Evolutionary conservation across 352 stramenopile species (phyloP).

Genomic region (Phytophthora gonapodyides): DNA sequence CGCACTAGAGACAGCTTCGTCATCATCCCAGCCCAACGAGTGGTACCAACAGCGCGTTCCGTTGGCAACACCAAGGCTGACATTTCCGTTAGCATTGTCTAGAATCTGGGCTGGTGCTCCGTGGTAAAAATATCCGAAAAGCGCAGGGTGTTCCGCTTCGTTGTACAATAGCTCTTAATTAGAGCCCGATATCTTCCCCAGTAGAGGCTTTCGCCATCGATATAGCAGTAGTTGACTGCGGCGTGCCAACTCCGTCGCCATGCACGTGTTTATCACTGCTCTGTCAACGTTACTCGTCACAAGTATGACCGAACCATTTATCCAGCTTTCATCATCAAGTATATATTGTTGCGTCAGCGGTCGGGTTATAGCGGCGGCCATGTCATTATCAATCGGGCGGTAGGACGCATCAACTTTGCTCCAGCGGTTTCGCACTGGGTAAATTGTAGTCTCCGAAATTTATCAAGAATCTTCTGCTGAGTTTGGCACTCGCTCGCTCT

Average conservation of each 20-base stretch:
- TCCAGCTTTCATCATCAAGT: neutral
- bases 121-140: conserved; percentile 8
- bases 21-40: conserved; percentile 5
- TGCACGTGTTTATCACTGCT: conserved; percentile 6
- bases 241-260: neutral
- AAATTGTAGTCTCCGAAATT: neutral
- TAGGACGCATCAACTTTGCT: neutral
- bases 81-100: conserved; percentile 4
- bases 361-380: neutral
- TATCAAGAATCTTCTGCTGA: neutral
- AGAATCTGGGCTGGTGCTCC: conserved; percentile 6
- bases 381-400: neutral
- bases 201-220: conserved; percentile 1
- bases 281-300: conserved; percentile 11
- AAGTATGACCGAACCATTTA: conserved; percentile 2
- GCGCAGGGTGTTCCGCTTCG: neutral
- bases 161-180: conserved; percentile 8
- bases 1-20: too few relatives aligned
- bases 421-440: conserved; percentile 5
- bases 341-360: conserved; percentile 5
- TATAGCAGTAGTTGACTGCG: neutral
- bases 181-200: neutral
- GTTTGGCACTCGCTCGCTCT: neutral
- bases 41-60: conserved; percentile 2
- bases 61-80: neutral